These are phyloP conservation scores for Suillus alpinus DNA, from an alignment of 768 basidiomycete species.

Conservation along the genomic window DNA sequence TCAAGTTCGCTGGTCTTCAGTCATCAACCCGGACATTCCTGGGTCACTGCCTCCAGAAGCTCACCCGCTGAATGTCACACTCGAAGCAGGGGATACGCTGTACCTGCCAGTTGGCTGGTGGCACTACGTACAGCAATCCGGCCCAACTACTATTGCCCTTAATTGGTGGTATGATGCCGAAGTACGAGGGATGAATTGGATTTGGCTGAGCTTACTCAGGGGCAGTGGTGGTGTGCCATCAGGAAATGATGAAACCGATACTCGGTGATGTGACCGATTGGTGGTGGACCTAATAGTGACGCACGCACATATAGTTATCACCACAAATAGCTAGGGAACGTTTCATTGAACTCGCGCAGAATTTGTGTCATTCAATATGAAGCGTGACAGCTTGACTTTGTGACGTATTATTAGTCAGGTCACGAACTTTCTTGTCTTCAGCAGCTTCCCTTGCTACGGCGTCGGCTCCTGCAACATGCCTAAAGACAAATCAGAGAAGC, in stretches of 20 bases:
- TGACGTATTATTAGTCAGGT: neutral
- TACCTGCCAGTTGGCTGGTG: constrained; percentile 95
- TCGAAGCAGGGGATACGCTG: constrained; percentile 73
- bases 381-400: neutral
- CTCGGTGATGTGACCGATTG: neutral
- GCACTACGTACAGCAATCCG: constrained; percentile 81
- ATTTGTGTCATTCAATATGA: neutral
- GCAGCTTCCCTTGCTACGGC: neutral
- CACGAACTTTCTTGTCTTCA: neutral
- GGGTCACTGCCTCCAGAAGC: constrained; percentile 48
- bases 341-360: neutral
- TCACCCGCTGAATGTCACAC: constrained; percentile 62
- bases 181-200: constrained; percentile 68
- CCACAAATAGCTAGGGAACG: neutral
- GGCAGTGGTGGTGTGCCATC: constrained; percentile 35
- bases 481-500: constrained; percentile 76
- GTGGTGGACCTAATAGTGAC: neutral
- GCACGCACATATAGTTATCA: neutral
- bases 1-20: constrained; percentile 80
- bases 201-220: constrained; percentile 61
- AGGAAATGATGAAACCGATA: constrained; percentile 33
- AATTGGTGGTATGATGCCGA: constrained; percentile 94
- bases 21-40: constrained; percentile 53
- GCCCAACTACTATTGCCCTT: constrained; percentile 60
- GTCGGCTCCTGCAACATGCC: constrained; percentile 40